phyloP scores from a whole-genome alignment of 192 early-diverging fungal genomes.

The Coemansia furcata region DNA sequence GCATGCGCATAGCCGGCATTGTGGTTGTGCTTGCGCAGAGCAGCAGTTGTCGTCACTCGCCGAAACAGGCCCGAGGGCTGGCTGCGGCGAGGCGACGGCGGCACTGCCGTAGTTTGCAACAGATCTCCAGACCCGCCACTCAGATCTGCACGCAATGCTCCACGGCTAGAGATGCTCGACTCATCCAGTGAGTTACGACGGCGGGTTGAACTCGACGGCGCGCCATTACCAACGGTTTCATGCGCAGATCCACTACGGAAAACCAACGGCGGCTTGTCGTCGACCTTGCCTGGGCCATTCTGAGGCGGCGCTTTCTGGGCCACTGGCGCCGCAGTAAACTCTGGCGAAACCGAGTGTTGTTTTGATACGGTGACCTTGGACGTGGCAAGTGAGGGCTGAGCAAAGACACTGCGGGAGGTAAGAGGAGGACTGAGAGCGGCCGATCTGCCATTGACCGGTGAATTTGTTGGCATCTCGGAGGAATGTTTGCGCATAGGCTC shows the following conservation, averaged over 20 bases:
- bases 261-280: not conserved
- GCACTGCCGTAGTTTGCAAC: not conserved
- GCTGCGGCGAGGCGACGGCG: not conserved
- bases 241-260: constrained; percentile 30
- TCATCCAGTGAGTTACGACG: constrained; percentile 38
- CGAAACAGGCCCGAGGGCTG: constrained; percentile 27
- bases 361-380: constrained; percentile 31
- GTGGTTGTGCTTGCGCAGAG: constrained; percentile 24
- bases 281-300: not conserved
- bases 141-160: not conserved
- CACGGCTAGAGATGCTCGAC: constrained; percentile 19
- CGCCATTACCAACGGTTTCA: not conserved
- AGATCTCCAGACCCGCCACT: not conserved
- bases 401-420: constrained; percentile 14
- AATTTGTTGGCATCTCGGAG: not conserved
- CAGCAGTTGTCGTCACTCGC: constrained; percentile 33
- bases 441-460: not conserved
- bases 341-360: constrained; percentile 27
- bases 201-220: constrained; percentile 1
- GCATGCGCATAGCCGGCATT: not conserved
- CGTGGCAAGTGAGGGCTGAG: constrained; percentile 26
- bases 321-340: constrained; percentile 11
- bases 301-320: not conserved
- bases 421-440: not conserved
- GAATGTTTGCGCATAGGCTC: not conserved